Evolutionary conservation across 2,329 filamentous ascomycete species (phyloP), one percentile per base, ranked within the genome.

Genomic region (Zymoseptoria passerinii): DNA sequence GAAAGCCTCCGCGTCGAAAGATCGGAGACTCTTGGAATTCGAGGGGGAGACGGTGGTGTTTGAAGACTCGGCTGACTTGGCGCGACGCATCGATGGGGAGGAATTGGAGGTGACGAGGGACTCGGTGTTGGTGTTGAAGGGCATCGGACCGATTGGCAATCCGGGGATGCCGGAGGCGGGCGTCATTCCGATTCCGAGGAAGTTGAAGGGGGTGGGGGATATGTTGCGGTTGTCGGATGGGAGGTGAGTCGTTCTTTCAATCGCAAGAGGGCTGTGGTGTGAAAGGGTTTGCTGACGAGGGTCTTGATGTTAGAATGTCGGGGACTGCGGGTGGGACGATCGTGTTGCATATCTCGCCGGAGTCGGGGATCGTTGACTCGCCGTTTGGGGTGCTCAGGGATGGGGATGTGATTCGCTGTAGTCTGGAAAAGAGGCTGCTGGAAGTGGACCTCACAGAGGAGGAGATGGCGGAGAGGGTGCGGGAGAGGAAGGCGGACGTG

Each of bases 261-360:
- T 40, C 5, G 9, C 10, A 40, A 40, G 35, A 1, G 35, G 35
- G 10, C 16, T 16, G 35, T 40, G 35, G 35, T 16, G 35, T 1
- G 1, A 16, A 16, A n/a, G n/a, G n/a, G 35, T 40, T 16, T 40
- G 35, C 35, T 40, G 35, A 40, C 35, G 35, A 40, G 35, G n/a
- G n/a, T n/a, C 6, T 16, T 16, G 35, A 16, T 9, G 13, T 16
- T 16, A 71, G 80, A 20, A 82, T 83, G 79, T 78, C 75, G 28
- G 80, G 80, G 0, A 83, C 80, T 3, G 80, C 80, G 1, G 80
- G 80, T 0, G 80, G 80, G 3, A 82, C 80, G 0, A 80, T 83
- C 19, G 72, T 80, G 1, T 68, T 83, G 20, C 80, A 83, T 62
- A 74, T 82, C 28, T 79, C 77, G 3, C 81, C 80, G 0, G 80